Evolutionary conservation across 1,284 basidiomycete species (phyloP).

Genomic region (Microbotryomycetes sp.): DNA sequence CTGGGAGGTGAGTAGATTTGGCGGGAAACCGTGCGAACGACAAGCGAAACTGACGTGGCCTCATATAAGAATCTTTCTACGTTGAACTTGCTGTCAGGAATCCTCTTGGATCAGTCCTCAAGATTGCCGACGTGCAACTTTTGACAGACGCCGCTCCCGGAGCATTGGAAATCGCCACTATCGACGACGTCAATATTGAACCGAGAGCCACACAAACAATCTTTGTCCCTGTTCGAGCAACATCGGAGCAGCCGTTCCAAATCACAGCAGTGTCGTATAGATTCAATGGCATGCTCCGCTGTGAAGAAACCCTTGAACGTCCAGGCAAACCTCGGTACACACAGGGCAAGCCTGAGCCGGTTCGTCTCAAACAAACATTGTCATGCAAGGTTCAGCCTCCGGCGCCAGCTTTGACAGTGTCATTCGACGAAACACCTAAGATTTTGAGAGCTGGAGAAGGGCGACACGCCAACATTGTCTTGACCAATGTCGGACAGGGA

Average conservation of each 20-base stretch:
- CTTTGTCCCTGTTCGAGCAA: constrained; percentile 37
- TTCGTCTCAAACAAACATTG: constrained; percentile 32
- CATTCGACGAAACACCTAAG: constrained; percentile 34
- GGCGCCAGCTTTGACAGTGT: constrained; percentile 40
- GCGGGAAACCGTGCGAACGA: background rate
- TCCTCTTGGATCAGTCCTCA: constrained; percentile 44
- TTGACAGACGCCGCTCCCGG: constrained; percentile 6
- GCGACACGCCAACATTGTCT: constrained; percentile 25
- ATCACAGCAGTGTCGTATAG: constrained; percentile 42
- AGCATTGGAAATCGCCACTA: constrained; percentile 26
- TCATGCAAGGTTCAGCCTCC: constrained; percentile 40
- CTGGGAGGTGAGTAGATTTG: constrained; percentile 38
- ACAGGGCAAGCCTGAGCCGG: constrained; percentile 44
- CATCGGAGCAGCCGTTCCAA: constrained; percentile 32
- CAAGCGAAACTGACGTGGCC: background rate
- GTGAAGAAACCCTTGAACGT: constrained; percentile 43
- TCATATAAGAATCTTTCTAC: constrained; percentile 40
- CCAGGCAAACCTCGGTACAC: constrained; percentile 44
- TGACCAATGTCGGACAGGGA: constrained; percentile 41
- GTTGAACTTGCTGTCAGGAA: constrained; percentile 46
- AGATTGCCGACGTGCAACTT: constrained; percentile 32
- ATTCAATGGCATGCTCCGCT: constrained; percentile 46
- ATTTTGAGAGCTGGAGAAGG: constrained; percentile 41
- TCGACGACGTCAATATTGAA: constrained; percentile 40
- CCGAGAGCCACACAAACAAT: constrained; percentile 42